Percentiles rank a stretch among this genome's conserved stretches.
phyloP scores from a whole-genome alignment of 1,284 basidiomycete genomes.

The Neonothopanus nambi region DNA sequence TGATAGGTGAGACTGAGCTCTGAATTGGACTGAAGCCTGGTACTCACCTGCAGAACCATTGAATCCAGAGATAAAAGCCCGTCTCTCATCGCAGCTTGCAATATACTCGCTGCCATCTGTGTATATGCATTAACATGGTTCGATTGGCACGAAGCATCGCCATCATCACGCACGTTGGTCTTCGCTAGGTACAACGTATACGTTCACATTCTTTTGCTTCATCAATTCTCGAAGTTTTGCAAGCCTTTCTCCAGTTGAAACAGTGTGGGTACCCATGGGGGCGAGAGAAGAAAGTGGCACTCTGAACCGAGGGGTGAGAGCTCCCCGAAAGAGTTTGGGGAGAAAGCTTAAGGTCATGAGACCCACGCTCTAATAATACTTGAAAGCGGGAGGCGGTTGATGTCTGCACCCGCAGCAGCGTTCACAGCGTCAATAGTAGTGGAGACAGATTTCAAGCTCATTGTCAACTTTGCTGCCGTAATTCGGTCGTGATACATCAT shows the following conservation, averaged over 20 bases:
- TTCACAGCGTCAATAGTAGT: too few relatives aligned
- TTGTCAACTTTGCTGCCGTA: too few relatives aligned
- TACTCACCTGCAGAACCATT: constrained; percentile 84
- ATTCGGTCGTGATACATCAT: too few relatives aligned
- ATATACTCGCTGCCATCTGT: constrained; percentile 90
- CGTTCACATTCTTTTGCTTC: constrained; percentile 61
- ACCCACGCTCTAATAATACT: neutral
- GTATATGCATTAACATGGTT: neutral
- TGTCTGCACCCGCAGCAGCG: too few relatives aligned
- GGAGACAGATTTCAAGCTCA: too few relatives aligned
- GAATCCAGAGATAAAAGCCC: constrained; percentile 90
- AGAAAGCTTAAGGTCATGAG: neutral
- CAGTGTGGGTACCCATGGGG: constrained; percentile 41
- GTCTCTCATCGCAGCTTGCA: constrained; percentile 79
- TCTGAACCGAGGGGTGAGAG: neutral
- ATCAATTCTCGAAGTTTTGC: constrained; percentile 66
- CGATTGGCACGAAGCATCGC: neutral
- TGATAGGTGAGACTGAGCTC: neutral
- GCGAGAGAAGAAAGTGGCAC: neutral
- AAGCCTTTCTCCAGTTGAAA: constrained; percentile 65
- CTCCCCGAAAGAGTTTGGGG: neutral
- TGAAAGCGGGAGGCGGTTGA: too few relatives aligned
- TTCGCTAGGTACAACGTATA: constrained; percentile 82
- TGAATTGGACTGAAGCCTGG: neutral
- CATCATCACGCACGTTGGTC: constrained; percentile 72